Base-by-base conservation (phyloP, 2,329 filamentous ascomycete species). In the Xylariaceae sp. region DNA sequence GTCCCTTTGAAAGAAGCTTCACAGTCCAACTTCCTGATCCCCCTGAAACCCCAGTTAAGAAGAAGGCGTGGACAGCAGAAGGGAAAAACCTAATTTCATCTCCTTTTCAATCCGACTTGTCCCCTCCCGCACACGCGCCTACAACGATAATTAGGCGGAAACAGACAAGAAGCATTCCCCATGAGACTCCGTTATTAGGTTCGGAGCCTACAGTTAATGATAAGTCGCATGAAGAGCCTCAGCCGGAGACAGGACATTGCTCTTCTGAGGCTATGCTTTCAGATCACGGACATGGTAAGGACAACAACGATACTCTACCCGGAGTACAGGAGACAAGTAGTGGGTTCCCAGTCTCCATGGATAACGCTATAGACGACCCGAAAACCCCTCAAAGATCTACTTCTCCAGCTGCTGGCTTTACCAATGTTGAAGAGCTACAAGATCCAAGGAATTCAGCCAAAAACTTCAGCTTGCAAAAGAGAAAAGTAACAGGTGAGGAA, bases 1-100 rank as follows among this genome's bases (percentile, higher is more conserved):
- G 92, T 70, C 92, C 92, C 0, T 96, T 97, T 70, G 81, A 86
- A 64, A 81, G 91, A 55, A 81, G 82, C 3, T 95, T 95, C 63
- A 86, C 84, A 0, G 85, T 93, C 9, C 81, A 87, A 44, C 74
- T 94, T 15, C 90, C 90, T 0, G 85, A 89, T 63, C 78, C 81
- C 51, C 85, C 86, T 9, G 78, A 82, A 60, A 83, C 82, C 1
- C 87, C 86, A 1, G 75, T 83, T 45, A 85, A 80, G 65, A 88
- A 86, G 72, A 83, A 80, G 59, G 85, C 88, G 11, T 91, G 88
- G 85, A 86, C 80, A 23, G 85, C 87, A 1, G 80, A 70, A 37
- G 66, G 70, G 6, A 81, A 65, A 73, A 77, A 61, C 10, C 44
- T 72, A 23, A 60, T 71, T 30, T 62, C 69, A 2, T 66, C 78